phyloP scores from a whole-genome alignment of 129 eudicot genomes.

The Flaveria ramosissima region DNA sequence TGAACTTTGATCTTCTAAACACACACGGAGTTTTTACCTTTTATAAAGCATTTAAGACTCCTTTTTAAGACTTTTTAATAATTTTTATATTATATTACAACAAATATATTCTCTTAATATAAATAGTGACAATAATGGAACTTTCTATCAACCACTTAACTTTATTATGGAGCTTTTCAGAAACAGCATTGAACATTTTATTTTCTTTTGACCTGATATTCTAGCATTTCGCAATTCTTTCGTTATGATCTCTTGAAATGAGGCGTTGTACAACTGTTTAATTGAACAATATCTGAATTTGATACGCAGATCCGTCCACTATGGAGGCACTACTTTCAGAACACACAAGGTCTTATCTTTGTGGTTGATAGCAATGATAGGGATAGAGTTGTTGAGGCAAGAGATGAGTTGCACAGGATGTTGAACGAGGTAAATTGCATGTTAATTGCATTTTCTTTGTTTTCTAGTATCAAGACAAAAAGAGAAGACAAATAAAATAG shows the following conservation, averaged over 20 bases:
- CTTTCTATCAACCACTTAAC: not conserved
- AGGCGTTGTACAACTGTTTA: not conserved
- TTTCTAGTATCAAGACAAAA: not conserved
- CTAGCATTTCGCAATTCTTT: not conserved
- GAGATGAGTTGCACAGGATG: slow-evolving; percentile 99
- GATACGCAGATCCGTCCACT: slow-evolving; percentile 98
- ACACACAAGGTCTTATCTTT: slow-evolving; percentile 97
- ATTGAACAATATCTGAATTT: slow-evolving; percentile 53
- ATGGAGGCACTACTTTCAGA: slow-evolving; percentile 99
- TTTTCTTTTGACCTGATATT: not conserved
- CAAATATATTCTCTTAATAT: not conserved
- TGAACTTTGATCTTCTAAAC: not conserved
- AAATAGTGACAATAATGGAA: not conserved
- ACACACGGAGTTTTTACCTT: not conserved
- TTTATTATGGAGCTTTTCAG: not conserved
- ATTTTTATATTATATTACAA: not conserved
- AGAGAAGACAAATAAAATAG: not conserved
- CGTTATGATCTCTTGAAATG: not conserved
- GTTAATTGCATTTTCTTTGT: not conserved
- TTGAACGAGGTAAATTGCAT: slow-evolving; percentile 77
- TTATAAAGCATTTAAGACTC: not conserved
- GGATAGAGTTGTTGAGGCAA: slow-evolving; percentile 98
- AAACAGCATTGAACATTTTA: not conserved
- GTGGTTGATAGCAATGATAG: slow-evolving; percentile 99
- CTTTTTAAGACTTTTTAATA: not conserved